These are phyloP conservation scores for Akanthomyces dipterigenus DNA, from an alignment of 2,329 filamentous ascomycete species.

Conservation along the genomic window DNA sequence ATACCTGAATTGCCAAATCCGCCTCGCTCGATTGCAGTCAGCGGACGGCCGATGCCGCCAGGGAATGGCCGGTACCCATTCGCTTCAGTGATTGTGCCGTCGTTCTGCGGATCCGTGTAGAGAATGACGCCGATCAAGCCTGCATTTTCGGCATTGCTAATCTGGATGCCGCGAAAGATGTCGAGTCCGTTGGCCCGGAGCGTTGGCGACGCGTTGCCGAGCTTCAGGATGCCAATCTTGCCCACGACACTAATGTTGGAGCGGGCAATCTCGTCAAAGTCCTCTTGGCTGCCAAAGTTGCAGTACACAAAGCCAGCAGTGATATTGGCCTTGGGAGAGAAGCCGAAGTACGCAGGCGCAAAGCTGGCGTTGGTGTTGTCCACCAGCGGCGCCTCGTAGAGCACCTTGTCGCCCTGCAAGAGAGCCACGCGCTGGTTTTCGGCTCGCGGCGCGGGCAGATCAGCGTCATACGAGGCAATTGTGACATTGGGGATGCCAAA, in stretches of 20 bases:
- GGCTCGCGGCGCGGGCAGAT: slow-evolving; percentile 42
- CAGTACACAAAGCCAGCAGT: background rate
- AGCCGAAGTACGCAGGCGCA: slow-evolving; percentile 3
- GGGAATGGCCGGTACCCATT: slow-evolving; percentile 69
- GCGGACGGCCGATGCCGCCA: slow-evolving; percentile 18
- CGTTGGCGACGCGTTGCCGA: slow-evolving; percentile 63
- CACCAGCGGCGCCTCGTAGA: slow-evolving; percentile 2
- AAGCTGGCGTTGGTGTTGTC: slow-evolving; percentile 6
- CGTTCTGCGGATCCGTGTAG: slow-evolving; percentile 80
- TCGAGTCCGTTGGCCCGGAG: slow-evolving; percentile 33
- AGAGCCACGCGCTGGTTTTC: slow-evolving; percentile 16
- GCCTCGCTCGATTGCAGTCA: slow-evolving; percentile 20
- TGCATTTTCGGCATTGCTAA: slow-evolving; percentile 76
- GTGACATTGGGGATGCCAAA: slow-evolving; percentile 19
- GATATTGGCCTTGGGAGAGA: background rate
- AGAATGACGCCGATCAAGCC: slow-evolving; percentile 76
- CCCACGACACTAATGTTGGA: background rate
- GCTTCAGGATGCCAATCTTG: slow-evolving; percentile 40
- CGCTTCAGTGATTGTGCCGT: slow-evolving; percentile 66
- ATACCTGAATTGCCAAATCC: slow-evolving; percentile 77
- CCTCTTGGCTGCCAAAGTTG: slow-evolving; percentile 1
- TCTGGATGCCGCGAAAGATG: slow-evolving; percentile 72
- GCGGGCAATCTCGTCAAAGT: slow-evolving; percentile 5
- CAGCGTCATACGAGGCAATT: slow-evolving; percentile 19
- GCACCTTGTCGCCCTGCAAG: background rate